Percentiles rank a stretch among this genome's conserved stretches.
Evolutionary conservation across 106 monocot genomes (phyloP).

Genomic region (Iris macrosiphon): DNA sequence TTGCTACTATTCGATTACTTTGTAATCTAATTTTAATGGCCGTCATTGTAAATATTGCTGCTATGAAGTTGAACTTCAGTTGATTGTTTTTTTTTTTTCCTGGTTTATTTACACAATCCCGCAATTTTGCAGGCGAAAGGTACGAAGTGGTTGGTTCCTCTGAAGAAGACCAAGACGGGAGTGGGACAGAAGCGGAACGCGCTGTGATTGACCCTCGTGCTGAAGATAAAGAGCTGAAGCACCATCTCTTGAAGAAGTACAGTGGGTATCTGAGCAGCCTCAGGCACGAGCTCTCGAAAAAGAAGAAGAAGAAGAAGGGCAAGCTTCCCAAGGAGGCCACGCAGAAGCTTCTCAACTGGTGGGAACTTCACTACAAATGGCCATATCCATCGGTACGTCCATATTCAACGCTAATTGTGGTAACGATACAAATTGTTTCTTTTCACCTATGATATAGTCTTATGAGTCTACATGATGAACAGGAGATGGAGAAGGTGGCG

Average conservation of each 20-base stretch:
- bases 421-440: background rate
- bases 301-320: slow-evolving; percentile 38
- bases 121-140: slow-evolving; percentile 21
- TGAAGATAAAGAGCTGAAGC: slow-evolving; percentile 31
- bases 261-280: slow-evolving; percentile 33
- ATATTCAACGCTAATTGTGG: background rate
- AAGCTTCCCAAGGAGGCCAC: slow-evolving; percentile 41
- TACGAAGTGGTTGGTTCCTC: slow-evolving; percentile 22
- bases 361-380: slow-evolving; percentile 42
- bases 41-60: too few relatives aligned
- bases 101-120: too few relatives aligned
- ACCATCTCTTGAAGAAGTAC: slow-evolving; percentile 32
- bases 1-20: too few relatives aligned
- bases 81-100: too few relatives aligned
- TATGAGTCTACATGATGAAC: slow-evolving; percentile 1
- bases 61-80: too few relatives aligned
- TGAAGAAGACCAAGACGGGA: slow-evolving; percentile 29
- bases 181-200: slow-evolving; percentile 19
- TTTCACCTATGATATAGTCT: background rate
- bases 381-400: slow-evolving; percentile 37
- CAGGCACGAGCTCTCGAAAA: slow-evolving; percentile 28
- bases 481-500: slow-evolving; percentile 28
- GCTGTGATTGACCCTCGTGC: slow-evolving; percentile 18
- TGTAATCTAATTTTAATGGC: too few relatives aligned
- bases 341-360: slow-evolving; percentile 42